Conservation (phyloP, 2,329 filamentous ascomycete genomes). For the Stachybotrys chartarum region DNA sequence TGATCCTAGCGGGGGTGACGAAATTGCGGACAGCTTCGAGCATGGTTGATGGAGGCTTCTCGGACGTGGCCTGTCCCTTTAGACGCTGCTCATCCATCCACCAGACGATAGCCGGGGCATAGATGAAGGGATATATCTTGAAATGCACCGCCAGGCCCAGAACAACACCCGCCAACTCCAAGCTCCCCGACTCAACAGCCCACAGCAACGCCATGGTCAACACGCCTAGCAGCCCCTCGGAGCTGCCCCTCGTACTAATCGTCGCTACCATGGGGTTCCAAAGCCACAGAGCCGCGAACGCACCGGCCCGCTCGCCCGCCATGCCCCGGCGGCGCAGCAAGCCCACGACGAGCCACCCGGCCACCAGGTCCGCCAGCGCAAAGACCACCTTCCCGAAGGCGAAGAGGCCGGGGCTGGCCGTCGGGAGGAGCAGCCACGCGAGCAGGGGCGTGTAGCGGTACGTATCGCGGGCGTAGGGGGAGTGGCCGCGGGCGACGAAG, state of each 20-base stretch:
- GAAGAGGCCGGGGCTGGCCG: conserved; percentile 54
- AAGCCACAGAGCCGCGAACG: conserved; percentile 82
- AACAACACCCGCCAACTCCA: conserved; percentile 62
- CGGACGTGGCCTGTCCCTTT: conserved; percentile 3
- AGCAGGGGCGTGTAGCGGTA: conserved; percentile 95
- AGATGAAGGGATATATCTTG: conserved; percentile 98
- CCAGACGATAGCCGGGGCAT: conserved; percentile 74
- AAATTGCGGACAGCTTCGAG: conserved; percentile 30
- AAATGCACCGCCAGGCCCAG: conserved; percentile 87
- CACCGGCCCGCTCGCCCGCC: conserved; percentile 50
- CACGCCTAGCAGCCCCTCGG: conserved; percentile 81
- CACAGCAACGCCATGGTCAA: conserved; percentile 78
- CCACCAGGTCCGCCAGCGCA: conserved; percentile 72
- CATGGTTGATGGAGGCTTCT: conserved; percentile 9
- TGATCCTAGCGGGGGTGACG: conserved; percentile 46
- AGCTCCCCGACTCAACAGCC: conserved; percentile 61
- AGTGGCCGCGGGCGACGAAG: conserved; percentile 58
- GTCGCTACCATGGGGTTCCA: conserved; percentile 97
- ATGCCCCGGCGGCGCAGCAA: conserved; percentile 35
- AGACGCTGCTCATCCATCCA: conserved; percentile 61
- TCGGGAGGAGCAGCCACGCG: conserved; percentile 84
- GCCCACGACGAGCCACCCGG: conserved; percentile 66
- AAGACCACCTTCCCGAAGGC: conserved; percentile 85
- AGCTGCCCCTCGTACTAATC: conserved; percentile 91
- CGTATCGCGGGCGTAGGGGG: conserved; percentile 84